Percentiles rank a stretch among this genome's conserved stretches.
Conservation (phyloP, 495 filamentous ascomycete species). For the Xylaria longipes region DNA sequence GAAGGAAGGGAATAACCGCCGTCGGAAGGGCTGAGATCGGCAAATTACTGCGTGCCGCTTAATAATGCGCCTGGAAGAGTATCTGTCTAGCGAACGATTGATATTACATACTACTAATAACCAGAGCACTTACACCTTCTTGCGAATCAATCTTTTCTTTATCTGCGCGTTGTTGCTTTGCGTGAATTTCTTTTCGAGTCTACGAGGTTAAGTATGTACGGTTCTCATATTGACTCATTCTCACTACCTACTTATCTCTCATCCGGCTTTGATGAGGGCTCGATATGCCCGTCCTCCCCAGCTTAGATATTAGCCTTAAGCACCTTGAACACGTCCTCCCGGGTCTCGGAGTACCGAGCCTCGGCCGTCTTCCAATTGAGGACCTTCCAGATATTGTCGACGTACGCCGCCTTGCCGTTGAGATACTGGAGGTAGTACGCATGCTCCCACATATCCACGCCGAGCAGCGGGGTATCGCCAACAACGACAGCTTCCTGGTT, state of each 20-base stretch:
- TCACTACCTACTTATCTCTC: background rate
- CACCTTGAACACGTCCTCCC: conserved; percentile 44
- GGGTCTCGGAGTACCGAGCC: conserved; percentile 67
- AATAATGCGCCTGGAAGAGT: conserved; percentile 1
- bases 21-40: background rate
- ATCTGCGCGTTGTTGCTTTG: background rate
- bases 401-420: conserved; percentile 99
- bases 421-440: conserved; percentile 84
- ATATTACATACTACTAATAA: conserved; percentile 17
- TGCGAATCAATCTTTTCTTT: background rate
- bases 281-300: background rate
- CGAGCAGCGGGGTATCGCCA: conserved; percentile 83
- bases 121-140: background rate
- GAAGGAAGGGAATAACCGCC: background rate
- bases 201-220: background rate
- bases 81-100: conserved; percentile 11
- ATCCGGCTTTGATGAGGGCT: background rate
- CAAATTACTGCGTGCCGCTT: background rate
- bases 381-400: conserved; percentile 95
- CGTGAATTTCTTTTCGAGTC: background rate
- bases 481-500: conserved; percentile 94
- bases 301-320: conserved; percentile 43
- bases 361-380: conserved; percentile 97
- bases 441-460: conserved; percentile 95
- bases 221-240: background rate